Base-by-base conservation (phyloP, 2,329 filamentous ascomycete species). In the Daldinia sp. region DNA sequence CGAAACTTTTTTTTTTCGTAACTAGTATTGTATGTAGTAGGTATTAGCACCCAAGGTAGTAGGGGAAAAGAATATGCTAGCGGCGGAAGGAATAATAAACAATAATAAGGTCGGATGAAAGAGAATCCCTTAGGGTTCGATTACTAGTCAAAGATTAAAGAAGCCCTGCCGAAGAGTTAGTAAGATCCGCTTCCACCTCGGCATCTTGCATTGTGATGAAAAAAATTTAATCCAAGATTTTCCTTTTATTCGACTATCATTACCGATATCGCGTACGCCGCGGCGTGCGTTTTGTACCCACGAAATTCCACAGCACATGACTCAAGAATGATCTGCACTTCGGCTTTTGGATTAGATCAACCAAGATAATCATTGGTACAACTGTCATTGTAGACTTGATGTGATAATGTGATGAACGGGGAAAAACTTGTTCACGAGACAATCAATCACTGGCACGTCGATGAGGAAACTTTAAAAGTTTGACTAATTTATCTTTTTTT, bases 201-300 rank as follows among this genome's bases (percentile, higher is more conserved):
- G 64, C 51, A 64, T 62, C 61, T 48, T 30, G 34, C 49, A 25
- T 32, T 30, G 35, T 55, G 49, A 62, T 62, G 52, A 65, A 56
- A 47, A 59, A 60, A 57, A 37, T 10, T 37, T 9, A 23, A 35
- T 15, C 15, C 27, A 35, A 58, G 10, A 32, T 52, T 52, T 47
- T 34, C n/a, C n/a, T n/a, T n/a, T n/a, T n/a, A n/a, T n/a, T n/a
- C n/a, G n/a, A n/a, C n/a, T n/a, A n/a, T n/a, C 25, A 58, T 55
- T 57, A 53, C 65, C 65, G 56, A 65, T 61, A 58, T 67, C 62
- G 65, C 65, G 61, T 41, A 43, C 32, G 11, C 30, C 52, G 37
- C 57, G 64, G 41, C 27, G 47, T 23, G 43, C 48, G 29, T n/a
- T 60, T 63, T 63, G 48, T 65, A 58, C n/a, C 54, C 34, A 8